A percentile compares a stretch with the other conserved stretches of the same genome.
Conservation (phyloP, 768 basidiomycete species). For the Amyloporia xantha region DNA sequence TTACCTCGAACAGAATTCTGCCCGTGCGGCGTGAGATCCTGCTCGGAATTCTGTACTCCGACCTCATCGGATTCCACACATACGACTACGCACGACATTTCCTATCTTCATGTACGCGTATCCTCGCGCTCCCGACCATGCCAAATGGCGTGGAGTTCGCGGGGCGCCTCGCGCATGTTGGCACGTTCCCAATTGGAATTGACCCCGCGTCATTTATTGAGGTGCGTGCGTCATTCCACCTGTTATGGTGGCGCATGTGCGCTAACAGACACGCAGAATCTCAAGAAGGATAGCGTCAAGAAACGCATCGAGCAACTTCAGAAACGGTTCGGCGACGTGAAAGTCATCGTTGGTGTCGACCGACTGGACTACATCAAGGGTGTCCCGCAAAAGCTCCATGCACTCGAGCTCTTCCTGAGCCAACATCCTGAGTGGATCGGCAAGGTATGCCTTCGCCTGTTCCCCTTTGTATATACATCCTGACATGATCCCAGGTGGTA, state of each 20-base stretch:
- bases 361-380: conserved; percentile 99
- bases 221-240: conserved; percentile 25
- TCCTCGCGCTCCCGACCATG: conserved; percentile 92
- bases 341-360: conserved; percentile 98
- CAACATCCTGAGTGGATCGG: conserved; percentile 99
- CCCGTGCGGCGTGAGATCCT: conserved; percentile 96
- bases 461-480: not conserved
- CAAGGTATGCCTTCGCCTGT: conserved; percentile 46
- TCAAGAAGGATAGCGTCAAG: conserved; percentile 74
- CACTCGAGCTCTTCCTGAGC: conserved; percentile 90
- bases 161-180: conserved; percentile 92
- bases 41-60: conserved; percentile 92
- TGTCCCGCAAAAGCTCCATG: conserved; percentile 96
- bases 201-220: conserved; percentile 77
- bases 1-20: conserved; percentile 57
- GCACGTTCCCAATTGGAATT: conserved; percentile 98
- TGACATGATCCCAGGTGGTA: conserved; percentile 56
- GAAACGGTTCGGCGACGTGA: conserved; percentile 87
- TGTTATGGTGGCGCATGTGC: not conserved
- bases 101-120: conserved; percentile 95
- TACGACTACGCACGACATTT: conserved; percentile 99
- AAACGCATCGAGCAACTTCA: conserved; percentile 76
- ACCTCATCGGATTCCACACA: conserved; percentile 98
- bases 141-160: conserved; percentile 97
- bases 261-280: conserved; percentile 45